phyloP scores from a whole-genome alignment of 495 filamentous ascomycete genomes.

The Lasiosphaeris hirsuta region DNA sequence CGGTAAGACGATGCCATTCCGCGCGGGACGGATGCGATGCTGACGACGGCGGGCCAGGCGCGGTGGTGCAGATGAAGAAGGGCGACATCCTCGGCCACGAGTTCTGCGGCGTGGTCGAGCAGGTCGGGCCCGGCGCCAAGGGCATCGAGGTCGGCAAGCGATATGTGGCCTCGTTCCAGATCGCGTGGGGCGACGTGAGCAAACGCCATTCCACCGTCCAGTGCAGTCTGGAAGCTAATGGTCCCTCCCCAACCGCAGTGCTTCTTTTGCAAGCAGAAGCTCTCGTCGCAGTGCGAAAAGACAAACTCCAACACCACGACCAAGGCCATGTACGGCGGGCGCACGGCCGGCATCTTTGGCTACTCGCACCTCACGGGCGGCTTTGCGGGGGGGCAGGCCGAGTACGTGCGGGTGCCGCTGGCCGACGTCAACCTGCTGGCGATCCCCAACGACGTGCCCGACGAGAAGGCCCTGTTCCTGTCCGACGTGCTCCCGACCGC shows the following conservation, averaged over 20 bases:
- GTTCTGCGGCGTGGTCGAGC: constrained; percentile 78
- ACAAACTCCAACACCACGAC: constrained; percentile 70
- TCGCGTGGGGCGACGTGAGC: constrained; percentile 60
- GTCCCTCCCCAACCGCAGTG: constrained; percentile 45
- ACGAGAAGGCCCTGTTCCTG: constrained; percentile 80
- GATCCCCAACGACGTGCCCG: constrained; percentile 75
- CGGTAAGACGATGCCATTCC: constrained; percentile 30
- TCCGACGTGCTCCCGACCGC: constrained; percentile 77
- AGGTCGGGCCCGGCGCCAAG: constrained; percentile 59
- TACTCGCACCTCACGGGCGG: constrained; percentile 81
- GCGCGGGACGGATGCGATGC: constrained; percentile 10
- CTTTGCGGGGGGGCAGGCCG: constrained; percentile 85
- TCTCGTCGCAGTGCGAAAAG: constrained; percentile 72
- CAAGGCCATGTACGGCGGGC: constrained; percentile 69
- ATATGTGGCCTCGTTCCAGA: constrained; percentile 84
- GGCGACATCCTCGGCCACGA: constrained; percentile 92
- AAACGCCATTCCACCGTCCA: background rate
- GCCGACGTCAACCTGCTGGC: constrained; percentile 81
- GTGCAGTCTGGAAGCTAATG: constrained; percentile 20
- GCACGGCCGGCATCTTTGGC: constrained; percentile 71
- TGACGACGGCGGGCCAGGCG: constrained; percentile 34
- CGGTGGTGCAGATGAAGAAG: constrained; percentile 67
- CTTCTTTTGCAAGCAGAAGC: constrained; percentile 71
- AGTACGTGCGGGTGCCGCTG: constrained; percentile 79
- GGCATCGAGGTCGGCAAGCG: constrained; percentile 62